Evolutionary conservation across 805 yeast genomes (phyloP).

Genomic region (Komagataella mondaviorum): DNA sequence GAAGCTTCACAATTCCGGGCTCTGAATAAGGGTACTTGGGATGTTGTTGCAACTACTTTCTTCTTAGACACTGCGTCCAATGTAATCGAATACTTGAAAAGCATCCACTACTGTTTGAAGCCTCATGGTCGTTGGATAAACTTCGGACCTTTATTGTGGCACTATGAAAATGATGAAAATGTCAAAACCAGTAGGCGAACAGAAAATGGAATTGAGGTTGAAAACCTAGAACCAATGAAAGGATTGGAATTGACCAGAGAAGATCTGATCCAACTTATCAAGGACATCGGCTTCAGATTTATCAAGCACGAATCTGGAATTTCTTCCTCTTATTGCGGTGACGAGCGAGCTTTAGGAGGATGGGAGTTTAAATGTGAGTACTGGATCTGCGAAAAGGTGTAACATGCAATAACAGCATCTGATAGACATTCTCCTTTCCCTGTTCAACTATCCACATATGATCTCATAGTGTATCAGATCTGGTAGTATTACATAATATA

Average conservation of each 20-base stretch:
- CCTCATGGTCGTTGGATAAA: conserved; percentile 44
- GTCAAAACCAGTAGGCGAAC: conserved; percentile 11
- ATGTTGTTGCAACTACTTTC: conserved; percentile 39
- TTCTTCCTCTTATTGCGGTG: conserved; percentile 39
- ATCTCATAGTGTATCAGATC: not conserved
- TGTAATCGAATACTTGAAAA: conserved; percentile 39
- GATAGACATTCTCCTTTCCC: not conserved
- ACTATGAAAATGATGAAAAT: conserved; percentile 40
- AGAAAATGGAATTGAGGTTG: conserved; percentile 10
- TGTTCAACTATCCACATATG: not conserved
- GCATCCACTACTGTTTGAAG: conserved; percentile 31
- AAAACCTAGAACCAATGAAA: conserved; percentile 21
- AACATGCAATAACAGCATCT: not conserved
- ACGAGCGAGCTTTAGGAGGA: conserved; percentile 32
- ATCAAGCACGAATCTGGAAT: conserved; percentile 27
- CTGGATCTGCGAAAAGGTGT: conserved; percentile 42
- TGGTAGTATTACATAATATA: not conserved
- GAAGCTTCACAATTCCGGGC: conserved; percentile 27
- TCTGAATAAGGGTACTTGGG: conserved; percentile 23
- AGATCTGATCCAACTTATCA: conserved; percentile 34
- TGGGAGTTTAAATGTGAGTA: conserved; percentile 51
- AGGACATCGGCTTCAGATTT: conserved; percentile 37
- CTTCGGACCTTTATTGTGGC: conserved; percentile 64
- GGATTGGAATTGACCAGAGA: conserved; percentile 51
- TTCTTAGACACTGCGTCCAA: conserved; percentile 55